Evolutionary conservation across 2,329 filamentous ascomycete species (phyloP).

Genomic region (Curvularia verruculosa): DNA sequence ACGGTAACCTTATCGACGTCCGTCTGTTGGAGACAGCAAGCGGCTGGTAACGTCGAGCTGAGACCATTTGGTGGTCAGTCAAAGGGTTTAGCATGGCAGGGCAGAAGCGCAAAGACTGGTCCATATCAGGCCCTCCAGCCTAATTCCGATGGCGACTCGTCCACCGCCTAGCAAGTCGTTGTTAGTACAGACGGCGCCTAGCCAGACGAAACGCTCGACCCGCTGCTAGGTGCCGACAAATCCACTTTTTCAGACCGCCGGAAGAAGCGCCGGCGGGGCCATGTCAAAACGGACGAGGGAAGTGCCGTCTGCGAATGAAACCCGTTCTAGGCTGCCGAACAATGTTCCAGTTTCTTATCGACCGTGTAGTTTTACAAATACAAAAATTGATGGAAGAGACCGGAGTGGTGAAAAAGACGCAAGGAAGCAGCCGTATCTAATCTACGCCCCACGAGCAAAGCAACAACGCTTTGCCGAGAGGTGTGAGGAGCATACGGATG

Average conservation of each 20-base stretch:
- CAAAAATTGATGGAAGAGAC: not conserved
- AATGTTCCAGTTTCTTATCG: not conserved
- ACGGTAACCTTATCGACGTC: slow-evolving; percentile 6
- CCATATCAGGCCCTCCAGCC: not conserved
- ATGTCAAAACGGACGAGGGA: not conserved
- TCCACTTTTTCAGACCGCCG: slow-evolving; percentile 1
- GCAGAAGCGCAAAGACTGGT: not conserved
- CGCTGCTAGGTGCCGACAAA: not conserved
- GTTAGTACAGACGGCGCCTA: not conserved
- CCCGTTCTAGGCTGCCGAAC: not conserved
- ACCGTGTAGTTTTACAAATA: not conserved
- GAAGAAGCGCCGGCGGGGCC: not conserved
- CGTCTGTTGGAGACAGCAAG: not conserved
- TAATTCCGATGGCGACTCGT: slow-evolving; percentile 5
- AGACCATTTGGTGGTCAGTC: slow-evolving; percentile 3
- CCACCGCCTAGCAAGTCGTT: slow-evolving; percentile 7
- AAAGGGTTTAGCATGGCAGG: not conserved
- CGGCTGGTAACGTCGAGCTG: not conserved
- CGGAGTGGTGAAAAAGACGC: not conserved
- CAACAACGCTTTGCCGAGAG: no score
- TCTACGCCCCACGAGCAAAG: no score
- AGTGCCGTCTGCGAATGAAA: not conserved
- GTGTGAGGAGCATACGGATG: not conserved
- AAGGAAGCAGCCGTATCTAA: not conserved
- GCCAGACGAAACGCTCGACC: not conserved